Conservation (phyloP, 306 rosid species). For the Styphnolobium japonicum region DNA sequence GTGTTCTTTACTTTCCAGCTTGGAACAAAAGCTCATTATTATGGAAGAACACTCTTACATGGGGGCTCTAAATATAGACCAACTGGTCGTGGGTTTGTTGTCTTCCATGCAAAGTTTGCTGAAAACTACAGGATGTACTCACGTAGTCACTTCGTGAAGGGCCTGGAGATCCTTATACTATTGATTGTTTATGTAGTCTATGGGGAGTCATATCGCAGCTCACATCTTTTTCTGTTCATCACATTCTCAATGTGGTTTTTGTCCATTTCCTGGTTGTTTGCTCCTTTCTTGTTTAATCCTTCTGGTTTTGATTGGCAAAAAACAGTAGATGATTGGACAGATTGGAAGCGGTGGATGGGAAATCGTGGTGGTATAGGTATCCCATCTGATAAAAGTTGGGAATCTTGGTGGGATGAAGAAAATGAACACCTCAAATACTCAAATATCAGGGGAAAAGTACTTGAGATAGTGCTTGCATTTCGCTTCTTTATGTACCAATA, state of each 20-base stretch:
- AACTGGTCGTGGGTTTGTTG: conserved; percentile 96
- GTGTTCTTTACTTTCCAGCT: conserved; percentile 97
- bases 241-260: conserved; percentile 92
- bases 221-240: conserved; percentile 69
- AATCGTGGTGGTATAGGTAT: conserved; percentile 97
- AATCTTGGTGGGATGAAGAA: conserved; percentile 97
- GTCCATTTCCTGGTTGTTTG: conserved; percentile 93
- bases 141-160: conserved; percentile 93
- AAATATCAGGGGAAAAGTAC: conserved; percentile 63
- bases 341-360: conserved; percentile 99
- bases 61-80: conserved; percentile 95
- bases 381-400: conserved; percentile 84
- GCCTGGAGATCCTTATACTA: conserved; percentile 77
- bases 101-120: conserved; percentile 90
- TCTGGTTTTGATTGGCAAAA: conserved; percentile 98
- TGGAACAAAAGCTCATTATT: conserved; percentile 95
- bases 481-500: conserved; percentile 92
- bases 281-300: conserved; percentile 94
- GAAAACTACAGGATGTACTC: conserved; percentile 91
- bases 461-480: conserved; percentile 74
- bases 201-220: conserved; percentile 61
- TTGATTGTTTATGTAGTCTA: conserved; percentile 70
- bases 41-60: conserved; percentile 91
- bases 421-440: conserved; percentile 86
- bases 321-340: conserved; percentile 97